Evolutionary conservation across 768 basidiomycete genomes (phyloP), one percentile per base, ranked within the genome.

Genomic region (Tulasnella sp.): DNA sequence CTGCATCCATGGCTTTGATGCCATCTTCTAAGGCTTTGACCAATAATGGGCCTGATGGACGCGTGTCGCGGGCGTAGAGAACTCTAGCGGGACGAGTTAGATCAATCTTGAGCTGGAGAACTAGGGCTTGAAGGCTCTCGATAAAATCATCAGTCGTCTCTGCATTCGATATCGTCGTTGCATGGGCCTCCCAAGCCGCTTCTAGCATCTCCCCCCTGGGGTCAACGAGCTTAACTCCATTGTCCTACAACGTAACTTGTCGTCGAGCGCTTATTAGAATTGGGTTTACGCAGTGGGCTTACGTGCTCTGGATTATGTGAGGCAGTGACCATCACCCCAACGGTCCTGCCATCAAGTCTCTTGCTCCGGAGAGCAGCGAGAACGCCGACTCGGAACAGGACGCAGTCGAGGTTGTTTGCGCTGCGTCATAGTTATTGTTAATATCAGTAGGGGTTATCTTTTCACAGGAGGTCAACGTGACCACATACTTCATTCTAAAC

Each of bases 231-330:
- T 99, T 99, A 57, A 96, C 95, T 25, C 95, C 95, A 64, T 99
- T 99, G 65, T 99, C 95, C 90, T 95, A 61, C 6, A 51, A 16
- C 39, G 9, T 16, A n/a, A 37, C 8, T 27, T 20, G 34, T 16
- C 3, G n/a, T 16, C 25, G 6, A 1, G 12, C 7, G 5, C 3
- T 41, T 24, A 37, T 13, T 33, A 48, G 15, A 27, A 32, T 34
- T 8, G n/a, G 0, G 15, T 20, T 35, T 37, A 44, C 13, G 20
- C 55, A 24, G 37, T 5, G 35, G 25, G 45, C 75, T 57, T 60
- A 91, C 92, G 62, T 78, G 74, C 63, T 92, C 92, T n/a, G 95
- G 93, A 64, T 99, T 99, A 67, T 99, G 95, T n/a, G 90, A 93
- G 2, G 95, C 95, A 32, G 95, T 99, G 63, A 99, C 82, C 95